A percentile compares a stretch with the other conserved stretches of the same genome.
These are phyloP conservation scores for Oxalis stricta DNA, from an alignment of 441 rosid species.

Conservation along the genomic window DNA sequence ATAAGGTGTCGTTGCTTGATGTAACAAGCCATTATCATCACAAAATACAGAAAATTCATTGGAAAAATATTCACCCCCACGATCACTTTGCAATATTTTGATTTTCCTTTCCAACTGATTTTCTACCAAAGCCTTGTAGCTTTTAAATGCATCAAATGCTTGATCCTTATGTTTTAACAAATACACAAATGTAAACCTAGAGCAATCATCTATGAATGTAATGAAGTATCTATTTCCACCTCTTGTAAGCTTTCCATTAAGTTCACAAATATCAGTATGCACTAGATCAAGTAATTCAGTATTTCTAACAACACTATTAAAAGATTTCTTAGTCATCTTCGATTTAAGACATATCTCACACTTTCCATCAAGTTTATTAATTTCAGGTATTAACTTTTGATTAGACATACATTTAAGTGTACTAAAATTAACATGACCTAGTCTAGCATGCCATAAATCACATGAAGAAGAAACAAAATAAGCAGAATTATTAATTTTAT, in stretches of 20 bases:
- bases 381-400: neutral
- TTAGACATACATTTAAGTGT: neutral
- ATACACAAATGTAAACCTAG: neutral
- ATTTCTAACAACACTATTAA: neutral
- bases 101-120: neutral
- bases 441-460: neutral
- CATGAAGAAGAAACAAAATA: neutral
- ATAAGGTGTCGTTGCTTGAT: too few relatives aligned
- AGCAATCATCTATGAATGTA: conserved; percentile 1
- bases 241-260: neutral
- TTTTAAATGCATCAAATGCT: neutral
- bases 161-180: neutral
- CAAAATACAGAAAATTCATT: neutral
- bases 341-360: neutral
- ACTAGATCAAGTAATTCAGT: neutral
- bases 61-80: neutral
- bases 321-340: neutral
- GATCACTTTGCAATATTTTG: neutral
- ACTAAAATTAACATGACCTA: neutral
- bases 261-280: neutral
- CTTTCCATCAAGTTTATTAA: neutral
- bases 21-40: too few relatives aligned
- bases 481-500: neutral
- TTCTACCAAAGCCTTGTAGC: neutral
- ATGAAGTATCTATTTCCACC: neutral